phyloP scores from a whole-genome alignment of 1,139 yeast genomes.

The Pichia sp. region DNA sequence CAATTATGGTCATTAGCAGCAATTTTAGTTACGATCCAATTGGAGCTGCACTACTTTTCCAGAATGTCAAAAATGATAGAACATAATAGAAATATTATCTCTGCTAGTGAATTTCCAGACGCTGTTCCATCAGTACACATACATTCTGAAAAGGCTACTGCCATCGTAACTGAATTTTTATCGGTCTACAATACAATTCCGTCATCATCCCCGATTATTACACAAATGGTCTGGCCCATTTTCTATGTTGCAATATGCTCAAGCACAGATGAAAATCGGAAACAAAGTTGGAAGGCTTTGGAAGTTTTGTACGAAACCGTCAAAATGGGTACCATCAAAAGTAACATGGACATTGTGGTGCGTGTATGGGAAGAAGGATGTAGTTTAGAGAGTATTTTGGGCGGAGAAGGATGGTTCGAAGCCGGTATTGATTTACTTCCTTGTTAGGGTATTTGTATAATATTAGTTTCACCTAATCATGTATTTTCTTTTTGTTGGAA shows the following conservation, averaged over 20 bases:
- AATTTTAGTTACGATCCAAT: constrained; percentile 33
- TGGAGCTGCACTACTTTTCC: constrained; percentile 28
- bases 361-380: constrained; percentile 41
- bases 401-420: constrained; percentile 41
- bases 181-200: constrained; percentile 42
- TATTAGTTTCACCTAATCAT: not conserved
- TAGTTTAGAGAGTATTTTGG: constrained; percentile 39
- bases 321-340: constrained; percentile 48
- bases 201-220: constrained; percentile 41
- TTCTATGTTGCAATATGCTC: constrained; percentile 46
- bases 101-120: constrained; percentile 10
- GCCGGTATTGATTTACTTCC: constrained; percentile 49
- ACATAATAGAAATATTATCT: constrained; percentile 8
- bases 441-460: constrained; percentile 27
- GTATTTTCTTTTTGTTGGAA: no score
- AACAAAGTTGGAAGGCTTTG: constrained; percentile 33
- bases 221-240: constrained; percentile 60
- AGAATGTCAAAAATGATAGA: constrained; percentile 3
- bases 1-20: constrained; percentile 54
- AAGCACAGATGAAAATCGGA: constrained; percentile 32
- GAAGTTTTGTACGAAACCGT: constrained; percentile 42
- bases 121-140: constrained; percentile 9
- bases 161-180: constrained; percentile 43
- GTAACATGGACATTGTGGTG: constrained; percentile 38
- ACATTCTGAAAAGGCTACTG: constrained; percentile 26